Evolutionary conservation across 176 grass and related monocot species (phyloP), one percentile per base, ranked within the genome.

Genomic region (Tillandsia leiboldiana): DNA sequence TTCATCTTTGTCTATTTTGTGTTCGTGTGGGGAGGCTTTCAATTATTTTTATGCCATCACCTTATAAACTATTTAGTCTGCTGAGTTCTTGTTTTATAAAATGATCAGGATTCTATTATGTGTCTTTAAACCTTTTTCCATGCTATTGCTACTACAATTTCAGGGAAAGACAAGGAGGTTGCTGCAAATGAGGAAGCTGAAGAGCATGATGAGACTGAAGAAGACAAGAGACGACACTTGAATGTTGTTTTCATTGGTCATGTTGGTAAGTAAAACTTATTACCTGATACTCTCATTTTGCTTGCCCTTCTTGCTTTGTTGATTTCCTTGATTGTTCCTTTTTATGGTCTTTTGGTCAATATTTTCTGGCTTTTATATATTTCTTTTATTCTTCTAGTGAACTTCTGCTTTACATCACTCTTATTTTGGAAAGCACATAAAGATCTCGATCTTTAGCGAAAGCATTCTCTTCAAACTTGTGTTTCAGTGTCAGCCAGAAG

Each of bases 221-320:
- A 73, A 69, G 72, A 88, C 69, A 75, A 70, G 51, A 96, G 88
- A 63, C 70, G 85, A 0, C 92, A 96, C 84, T 78, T 96, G 33
- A 96, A 96, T 89, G 88, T 96, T 56, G 92, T 96, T 70, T 96
- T 96, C 70, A 96, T 96, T 50, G 92, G 88, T 57, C 88, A 96
- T 82, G 88, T 96, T 71, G 88, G 92, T 96, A 84, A 26, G 88
- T 91, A 70, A 18, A 49, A n/a, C n/a, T 71, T 51, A 72, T 52
- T 4, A 13, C 12, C 12, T 70, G n/a, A n/a, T n/a, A n/a, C n/a
- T n/a, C n/a, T n/a, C n/a, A n/a, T n/a, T n/a, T n/a, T n/a, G n/a
- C n/a, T n/a, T n/a, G n/a, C n/a, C n/a, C n/a, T n/a, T n/a, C n/a
- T n/a, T n/a, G n/a, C n/a, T n/a, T n/a, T n/a, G n/a, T n/a, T n/a